Conservation (phyloP, 2,329 filamentous ascomycete species). For the Lojkania enalia region DNA sequence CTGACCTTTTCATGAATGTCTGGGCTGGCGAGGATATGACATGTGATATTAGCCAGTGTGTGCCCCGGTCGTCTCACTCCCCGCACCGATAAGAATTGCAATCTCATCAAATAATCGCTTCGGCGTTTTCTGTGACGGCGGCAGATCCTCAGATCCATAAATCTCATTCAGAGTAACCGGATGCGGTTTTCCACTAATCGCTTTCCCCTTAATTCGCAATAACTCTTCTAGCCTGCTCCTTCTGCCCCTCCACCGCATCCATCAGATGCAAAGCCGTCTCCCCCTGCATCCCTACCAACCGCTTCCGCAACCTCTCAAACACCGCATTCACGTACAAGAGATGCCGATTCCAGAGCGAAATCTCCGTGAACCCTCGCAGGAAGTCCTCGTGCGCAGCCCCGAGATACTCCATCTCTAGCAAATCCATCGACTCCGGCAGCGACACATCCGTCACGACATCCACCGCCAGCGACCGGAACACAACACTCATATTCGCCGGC, state of each 20-base stretch:
- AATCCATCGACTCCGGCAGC: slow-evolving; percentile 4
- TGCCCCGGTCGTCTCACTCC: slow-evolving; percentile 43
- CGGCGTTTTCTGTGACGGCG: slow-evolving; percentile 5
- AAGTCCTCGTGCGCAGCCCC: slow-evolving; percentile 3
- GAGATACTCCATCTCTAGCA: slow-evolving; percentile 8
- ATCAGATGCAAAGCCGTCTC: slow-evolving; percentile 4
- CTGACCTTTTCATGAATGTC: slow-evolving; percentile 11
- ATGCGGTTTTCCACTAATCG: slow-evolving; percentile 9
- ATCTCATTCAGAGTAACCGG: slow-evolving; percentile 18
- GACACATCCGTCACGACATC: slow-evolving; percentile 9
- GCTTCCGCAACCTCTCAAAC: slow-evolving; percentile 3
- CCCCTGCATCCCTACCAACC: slow-evolving; percentile 7
- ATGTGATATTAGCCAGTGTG: slow-evolving; percentile 32
- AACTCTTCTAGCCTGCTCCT: slow-evolving; percentile 6
- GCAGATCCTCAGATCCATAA: slow-evolving; percentile 7
- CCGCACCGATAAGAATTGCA: slow-evolving; percentile 37
- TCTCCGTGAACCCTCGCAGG: slow-evolving; percentile 3
- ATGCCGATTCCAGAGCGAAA: background rate
- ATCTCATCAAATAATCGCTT: slow-evolving; percentile 12
- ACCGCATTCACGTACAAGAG: background rate
- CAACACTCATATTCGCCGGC: background rate
- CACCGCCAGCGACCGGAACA: slow-evolving; percentile 6
- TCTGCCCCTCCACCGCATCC: slow-evolving; percentile 1
- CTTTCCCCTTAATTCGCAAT: slow-evolving; percentile 10
- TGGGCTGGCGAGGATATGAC: slow-evolving; percentile 25